These are phyloP conservation scores for Calocybe indica DNA, from an alignment of 768 basidiomycete species.

Conservation along the genomic window DNA sequence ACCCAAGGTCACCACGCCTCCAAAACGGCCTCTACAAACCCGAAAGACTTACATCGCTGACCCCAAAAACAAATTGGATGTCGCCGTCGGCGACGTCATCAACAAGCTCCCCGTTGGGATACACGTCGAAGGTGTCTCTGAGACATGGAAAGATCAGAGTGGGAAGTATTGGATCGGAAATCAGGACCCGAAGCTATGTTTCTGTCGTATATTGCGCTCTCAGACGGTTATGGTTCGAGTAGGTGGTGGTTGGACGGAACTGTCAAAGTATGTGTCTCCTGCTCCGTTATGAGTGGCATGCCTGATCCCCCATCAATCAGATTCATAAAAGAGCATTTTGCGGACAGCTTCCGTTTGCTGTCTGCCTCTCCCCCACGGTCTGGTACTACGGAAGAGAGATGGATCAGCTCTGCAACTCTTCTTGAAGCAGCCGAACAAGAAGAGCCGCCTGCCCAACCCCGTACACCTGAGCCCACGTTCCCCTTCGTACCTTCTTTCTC, in stretches of 20 bases:
- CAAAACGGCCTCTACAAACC: conserved; percentile 29
- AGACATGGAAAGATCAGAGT: conserved; percentile 88
- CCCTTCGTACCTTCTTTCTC: conserved; percentile 63
- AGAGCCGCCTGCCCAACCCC: conserved; percentile 36
- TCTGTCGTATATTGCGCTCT: conserved; percentile 85
- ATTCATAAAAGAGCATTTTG: conserved; percentile 84
- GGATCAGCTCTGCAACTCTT: conserved; percentile 78
- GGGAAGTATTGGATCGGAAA: conserved; percentile 97
- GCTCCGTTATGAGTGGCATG: not conserved
- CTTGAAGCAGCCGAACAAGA: conserved; percentile 46
- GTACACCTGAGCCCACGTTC: conserved; percentile 62
- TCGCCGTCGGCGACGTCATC: conserved; percentile 88
- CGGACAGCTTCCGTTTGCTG: conserved; percentile 72
- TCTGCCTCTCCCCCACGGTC: conserved; percentile 56
- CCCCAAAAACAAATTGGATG: conserved; percentile 86
- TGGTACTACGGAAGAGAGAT: conserved; percentile 60
- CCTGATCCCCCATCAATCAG: conserved; percentile 28
- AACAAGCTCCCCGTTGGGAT: conserved; percentile 84
- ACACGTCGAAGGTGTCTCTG: conserved; percentile 73
- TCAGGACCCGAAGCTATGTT: conserved; percentile 84
- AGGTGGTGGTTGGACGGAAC: conserved; percentile 90
- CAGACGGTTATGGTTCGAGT: conserved; percentile 96
- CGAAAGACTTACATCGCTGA: conserved; percentile 79
- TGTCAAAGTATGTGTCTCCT: conserved; percentile 65
- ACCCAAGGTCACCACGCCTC: conserved; percentile 41